phyloP scores from a whole-genome alignment of 208 protist genomes.

The Kentomonas sorsogonicus region DNA sequence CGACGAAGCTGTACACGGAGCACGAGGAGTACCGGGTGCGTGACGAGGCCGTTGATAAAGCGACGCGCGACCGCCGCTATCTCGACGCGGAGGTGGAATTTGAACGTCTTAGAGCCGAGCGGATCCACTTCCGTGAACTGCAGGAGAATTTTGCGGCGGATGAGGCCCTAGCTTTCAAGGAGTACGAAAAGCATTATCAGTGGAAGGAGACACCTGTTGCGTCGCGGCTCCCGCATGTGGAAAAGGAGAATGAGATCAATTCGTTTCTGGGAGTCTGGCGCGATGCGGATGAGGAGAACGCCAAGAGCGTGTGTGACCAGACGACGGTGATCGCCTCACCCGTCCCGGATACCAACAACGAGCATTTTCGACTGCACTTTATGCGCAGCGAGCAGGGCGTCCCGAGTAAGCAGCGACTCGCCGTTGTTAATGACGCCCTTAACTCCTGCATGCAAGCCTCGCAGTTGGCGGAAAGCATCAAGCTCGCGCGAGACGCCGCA shows the following conservation, averaged over 20 bases:
- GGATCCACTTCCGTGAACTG: constrained; percentile 26
- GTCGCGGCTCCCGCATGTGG: constrained; percentile 71
- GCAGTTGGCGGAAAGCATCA: constrained; percentile 63
- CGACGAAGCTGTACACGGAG: constrained; percentile 73
- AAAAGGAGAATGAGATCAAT: constrained; percentile 82
- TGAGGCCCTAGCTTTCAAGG: constrained; percentile 61
- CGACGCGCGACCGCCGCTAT: constrained; percentile 30
- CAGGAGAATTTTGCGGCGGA: constrained; percentile 29
- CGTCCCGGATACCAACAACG: background rate
- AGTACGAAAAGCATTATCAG: constrained; percentile 70
- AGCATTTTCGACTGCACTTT: constrained; percentile 22
- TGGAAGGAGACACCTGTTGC: constrained; percentile 68
- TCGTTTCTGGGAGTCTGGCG: constrained; percentile 82
- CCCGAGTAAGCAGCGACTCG: constrained; percentile 28
- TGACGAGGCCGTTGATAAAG: constrained; percentile 54
- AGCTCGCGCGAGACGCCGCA: constrained; percentile 39
- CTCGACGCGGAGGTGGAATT: constrained; percentile 50
- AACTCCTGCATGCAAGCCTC: constrained; percentile 63
- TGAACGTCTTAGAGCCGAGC: constrained; percentile 58
- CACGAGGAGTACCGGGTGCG: constrained; percentile 64
- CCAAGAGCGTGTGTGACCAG: constrained; percentile 16
- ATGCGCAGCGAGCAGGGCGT: constrained; percentile 58
- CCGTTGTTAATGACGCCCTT: constrained; percentile 53
- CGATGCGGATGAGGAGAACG: constrained; percentile 35
- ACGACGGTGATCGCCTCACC: constrained; percentile 29